Evolutionary conservation across 768 basidiomycete genomes (phyloP).

Genomic region (Cystofilobasidium ferigula): DNA sequence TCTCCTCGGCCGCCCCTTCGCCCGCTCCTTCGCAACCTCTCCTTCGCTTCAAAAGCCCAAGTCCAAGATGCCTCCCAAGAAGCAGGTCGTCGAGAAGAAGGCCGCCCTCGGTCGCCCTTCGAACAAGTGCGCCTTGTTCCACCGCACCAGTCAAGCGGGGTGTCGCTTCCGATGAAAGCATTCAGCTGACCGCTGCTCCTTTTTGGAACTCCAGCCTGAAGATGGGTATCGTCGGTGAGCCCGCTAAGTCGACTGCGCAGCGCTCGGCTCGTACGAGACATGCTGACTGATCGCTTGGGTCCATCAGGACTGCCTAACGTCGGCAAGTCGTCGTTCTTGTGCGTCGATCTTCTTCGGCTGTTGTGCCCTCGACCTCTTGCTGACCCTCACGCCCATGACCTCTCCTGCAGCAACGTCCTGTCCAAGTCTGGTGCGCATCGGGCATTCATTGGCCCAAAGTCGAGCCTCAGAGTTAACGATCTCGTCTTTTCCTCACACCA

Average conservation of each 20-base stretch:
- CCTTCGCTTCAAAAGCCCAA: not conserved
- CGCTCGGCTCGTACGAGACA: constrained; percentile 4
- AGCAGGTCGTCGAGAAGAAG: constrained; percentile 69
- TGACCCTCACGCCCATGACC: not conserved
- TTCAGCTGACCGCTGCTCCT: not conserved
- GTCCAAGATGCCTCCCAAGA: constrained; percentile 36
- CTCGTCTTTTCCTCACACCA: constrained; percentile 30
- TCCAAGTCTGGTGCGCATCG: constrained; percentile 62
- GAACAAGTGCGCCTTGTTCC: constrained; percentile 51
- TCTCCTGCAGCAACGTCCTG: constrained; percentile 53
- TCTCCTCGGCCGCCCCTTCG: not conserved
- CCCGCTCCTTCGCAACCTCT: not conserved
- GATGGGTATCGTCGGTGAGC: constrained; percentile 95
- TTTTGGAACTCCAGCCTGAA: constrained; percentile 39
- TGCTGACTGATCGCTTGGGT: not conserved
- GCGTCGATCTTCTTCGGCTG: not conserved
- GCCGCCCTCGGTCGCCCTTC: constrained; percentile 74
- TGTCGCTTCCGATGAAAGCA: too few species aligned
- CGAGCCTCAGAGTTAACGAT: not conserved
- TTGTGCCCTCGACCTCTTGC: not conserved
- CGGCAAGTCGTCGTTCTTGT: constrained; percentile 95
- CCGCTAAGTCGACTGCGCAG: constrained; percentile 28
- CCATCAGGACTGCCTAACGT: constrained; percentile 77
- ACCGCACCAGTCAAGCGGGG: not conserved
- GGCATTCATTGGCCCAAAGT: not conserved